Percentiles rank a stretch among this genome's conserved stretches.
phyloP scores from a whole-genome alignment of 2,329 filamentous ascomycete species.

The Aspergillus sp. region DNA sequence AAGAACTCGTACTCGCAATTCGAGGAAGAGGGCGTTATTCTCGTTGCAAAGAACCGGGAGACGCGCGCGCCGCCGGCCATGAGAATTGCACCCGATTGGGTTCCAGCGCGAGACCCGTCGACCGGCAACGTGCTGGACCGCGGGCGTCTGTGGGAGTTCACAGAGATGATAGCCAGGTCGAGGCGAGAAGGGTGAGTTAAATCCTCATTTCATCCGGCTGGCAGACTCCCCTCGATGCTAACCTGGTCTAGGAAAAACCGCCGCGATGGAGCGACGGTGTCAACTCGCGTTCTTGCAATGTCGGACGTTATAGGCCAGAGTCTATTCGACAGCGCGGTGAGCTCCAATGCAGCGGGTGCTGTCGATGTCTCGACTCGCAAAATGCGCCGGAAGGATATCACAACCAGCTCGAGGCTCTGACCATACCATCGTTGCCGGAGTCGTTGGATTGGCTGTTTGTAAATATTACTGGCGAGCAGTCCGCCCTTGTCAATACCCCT shows the following conservation, averaged over 20 bases:
- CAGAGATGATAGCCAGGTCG: constrained; percentile 72
- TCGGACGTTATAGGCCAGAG: constrained; percentile 62
- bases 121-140: constrained; percentile 56
- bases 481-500: constrained; percentile 1
- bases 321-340: constrained; percentile 47
- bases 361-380: constrained; percentile 26
- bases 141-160: constrained; percentile 84
- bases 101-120: constrained; percentile 53
- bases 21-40: constrained; percentile 80
- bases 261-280: constrained; percentile 84
- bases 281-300: constrained; percentile 66
- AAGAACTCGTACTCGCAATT: constrained; percentile 87
- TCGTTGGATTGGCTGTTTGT: background rate
- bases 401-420: constrained; percentile 24
- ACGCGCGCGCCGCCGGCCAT: constrained; percentile 37
- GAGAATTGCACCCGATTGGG: constrained; percentile 65
- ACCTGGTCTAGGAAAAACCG: constrained; percentile 60
- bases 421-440: background rate
- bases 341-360: constrained; percentile 14
- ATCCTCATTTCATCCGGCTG: background rate
- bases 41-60: constrained; percentile 60
- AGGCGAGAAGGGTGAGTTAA: constrained; percentile 61
- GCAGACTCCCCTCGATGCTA: too few species aligned
- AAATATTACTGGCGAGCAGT: background rate
- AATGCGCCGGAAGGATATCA: constrained; percentile 28